phyloP scores from a whole-genome alignment of 2,329 filamentous ascomycete genomes.

The Clarireedia monteithiana region DNA sequence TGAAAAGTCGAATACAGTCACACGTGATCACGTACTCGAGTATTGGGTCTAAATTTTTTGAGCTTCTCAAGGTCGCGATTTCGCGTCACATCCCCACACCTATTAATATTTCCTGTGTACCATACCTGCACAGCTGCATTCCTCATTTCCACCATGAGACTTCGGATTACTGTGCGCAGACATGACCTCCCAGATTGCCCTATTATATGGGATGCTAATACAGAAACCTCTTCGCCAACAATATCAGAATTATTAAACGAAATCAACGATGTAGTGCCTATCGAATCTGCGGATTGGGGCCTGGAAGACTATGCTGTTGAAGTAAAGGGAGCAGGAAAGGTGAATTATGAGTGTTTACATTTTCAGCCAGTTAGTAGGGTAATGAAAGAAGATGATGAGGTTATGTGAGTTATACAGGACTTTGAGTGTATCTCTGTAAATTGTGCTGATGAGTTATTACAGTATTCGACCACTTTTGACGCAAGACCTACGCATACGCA shows the following conservation, averaged over 20 bases:
- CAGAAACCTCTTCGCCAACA: constrained; percentile 45
- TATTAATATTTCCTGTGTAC: neutral
- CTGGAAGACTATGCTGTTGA: constrained; percentile 86
- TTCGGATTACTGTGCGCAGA: constrained; percentile 65
- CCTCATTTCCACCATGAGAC: constrained; percentile 46
- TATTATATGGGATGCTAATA: constrained; percentile 61
- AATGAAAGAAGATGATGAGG: constrained; percentile 75
- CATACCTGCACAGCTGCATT: constrained; percentile 4
- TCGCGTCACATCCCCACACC: constrained; percentile 1
- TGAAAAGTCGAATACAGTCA: too few relatives aligned
- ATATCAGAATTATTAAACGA: constrained; percentile 69
- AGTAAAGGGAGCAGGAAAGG: constrained; percentile 46
- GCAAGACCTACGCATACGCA: constrained; percentile 65
- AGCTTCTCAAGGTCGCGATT: neutral
- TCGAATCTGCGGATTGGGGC: constrained; percentile 75
- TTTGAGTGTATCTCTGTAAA: neutral
- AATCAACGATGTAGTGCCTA: constrained; percentile 71
- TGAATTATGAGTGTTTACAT: constrained; percentile 78
- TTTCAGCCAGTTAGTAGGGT: constrained; percentile 65
- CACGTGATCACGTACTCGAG: neutral
- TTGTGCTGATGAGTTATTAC: constrained; percentile 5
- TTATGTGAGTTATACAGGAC: constrained; percentile 50
- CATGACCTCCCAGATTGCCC: constrained; percentile 65
- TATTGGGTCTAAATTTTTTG: neutral
- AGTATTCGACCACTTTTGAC: constrained; percentile 74